A percentile compares a stretch with the other conserved stretches of the same genome.
Conservation (phyloP, 2,329 filamentous ascomycete species). For the Sphaerulina vaccinii region DNA sequence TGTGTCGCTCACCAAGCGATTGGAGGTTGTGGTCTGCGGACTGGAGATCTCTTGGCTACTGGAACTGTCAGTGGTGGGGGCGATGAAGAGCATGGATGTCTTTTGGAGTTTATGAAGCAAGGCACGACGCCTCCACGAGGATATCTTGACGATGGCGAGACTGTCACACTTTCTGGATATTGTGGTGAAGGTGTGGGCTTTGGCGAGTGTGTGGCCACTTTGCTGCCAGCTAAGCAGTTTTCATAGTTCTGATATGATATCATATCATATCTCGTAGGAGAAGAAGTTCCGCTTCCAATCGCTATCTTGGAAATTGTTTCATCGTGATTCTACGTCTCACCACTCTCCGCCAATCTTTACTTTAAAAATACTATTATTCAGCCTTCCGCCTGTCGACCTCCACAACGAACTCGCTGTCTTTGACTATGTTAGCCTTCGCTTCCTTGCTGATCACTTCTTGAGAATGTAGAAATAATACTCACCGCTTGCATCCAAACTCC, state of each 20-base stretch:
- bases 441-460: not conserved
- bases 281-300: not conserved
- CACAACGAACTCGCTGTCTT: slow-evolving; percentile 48
- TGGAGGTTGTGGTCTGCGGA: slow-evolving; percentile 42
- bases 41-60: slow-evolving; percentile 44
- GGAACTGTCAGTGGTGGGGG: slow-evolving; percentile 43
- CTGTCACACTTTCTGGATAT: slow-evolving; percentile 39
- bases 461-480: slow-evolving; percentile 36
- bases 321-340: slow-evolving; percentile 11
- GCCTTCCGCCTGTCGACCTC: slow-evolving; percentile 50
- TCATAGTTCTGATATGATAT: not conserved
- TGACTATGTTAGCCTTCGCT: slow-evolving; percentile 11
- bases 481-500: slow-evolving; percentile 46
- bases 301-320: not conserved
- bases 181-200: slow-evolving; percentile 42
- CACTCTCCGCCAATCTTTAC: slow-evolving; percentile 57
- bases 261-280: no score
- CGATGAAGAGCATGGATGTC: slow-evolving; percentile 41
- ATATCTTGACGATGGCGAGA: slow-evolving; percentile 44
- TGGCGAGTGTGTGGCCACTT: slow-evolving; percentile 41
- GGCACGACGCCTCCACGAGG: slow-evolving; percentile 37
- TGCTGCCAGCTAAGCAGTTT: slow-evolving; percentile 33
- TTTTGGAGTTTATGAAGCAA: slow-evolving; percentile 43
- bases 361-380: slow-evolving; percentile 51
- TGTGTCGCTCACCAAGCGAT: slow-evolving; percentile 45